Evolutionary conservation across 257 asterid species (phyloP).

Genomic region (Nicotiana attenuata): DNA sequence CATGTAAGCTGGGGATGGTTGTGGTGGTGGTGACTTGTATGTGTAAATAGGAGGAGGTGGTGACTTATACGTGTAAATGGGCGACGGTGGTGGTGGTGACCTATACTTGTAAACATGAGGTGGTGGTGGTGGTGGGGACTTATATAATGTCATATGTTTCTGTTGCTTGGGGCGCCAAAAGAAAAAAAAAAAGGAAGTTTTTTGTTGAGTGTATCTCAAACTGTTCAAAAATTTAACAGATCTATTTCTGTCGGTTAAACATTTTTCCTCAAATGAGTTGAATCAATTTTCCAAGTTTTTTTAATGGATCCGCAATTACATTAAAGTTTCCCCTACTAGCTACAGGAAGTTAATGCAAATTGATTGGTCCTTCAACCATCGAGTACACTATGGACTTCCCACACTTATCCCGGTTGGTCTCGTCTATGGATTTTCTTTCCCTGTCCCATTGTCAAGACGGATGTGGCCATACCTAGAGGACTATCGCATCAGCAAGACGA

Average conservation of each 20-base stretch:
- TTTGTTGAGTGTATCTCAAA: too few relatives aligned
- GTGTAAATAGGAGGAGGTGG: not conserved
- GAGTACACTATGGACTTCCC: too few relatives aligned
- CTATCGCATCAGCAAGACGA: too few relatives aligned
- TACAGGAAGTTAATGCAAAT: too few relatives aligned
- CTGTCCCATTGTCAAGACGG: too few relatives aligned
- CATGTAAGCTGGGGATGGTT: not conserved
- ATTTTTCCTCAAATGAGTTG: not conserved
- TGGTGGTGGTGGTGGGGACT: not conserved
- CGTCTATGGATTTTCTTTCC: too few relatives aligned
- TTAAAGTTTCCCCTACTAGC: too few relatives aligned
- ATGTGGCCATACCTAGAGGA: too few relatives aligned
- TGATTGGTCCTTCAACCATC: too few relatives aligned
- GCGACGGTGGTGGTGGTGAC: not conserved
- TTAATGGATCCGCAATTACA: too few relatives aligned
- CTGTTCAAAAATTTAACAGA: not conserved
- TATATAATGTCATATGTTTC: not conserved
- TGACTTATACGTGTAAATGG: too few relatives aligned
- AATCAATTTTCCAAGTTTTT: not conserved
- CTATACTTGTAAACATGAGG: not conserved
- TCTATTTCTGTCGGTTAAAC: not conserved
- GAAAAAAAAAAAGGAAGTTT: not conserved
- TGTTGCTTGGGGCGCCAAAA: not conserved
- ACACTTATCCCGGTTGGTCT: too few relatives aligned
- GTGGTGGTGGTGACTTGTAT: not conserved